A percentile compares a stretch with the other conserved stretches of the same genome.
Conservation (phyloP, 2,329 filamentous ascomycete species). For the Fusarium pseudocircinatum region DNA sequence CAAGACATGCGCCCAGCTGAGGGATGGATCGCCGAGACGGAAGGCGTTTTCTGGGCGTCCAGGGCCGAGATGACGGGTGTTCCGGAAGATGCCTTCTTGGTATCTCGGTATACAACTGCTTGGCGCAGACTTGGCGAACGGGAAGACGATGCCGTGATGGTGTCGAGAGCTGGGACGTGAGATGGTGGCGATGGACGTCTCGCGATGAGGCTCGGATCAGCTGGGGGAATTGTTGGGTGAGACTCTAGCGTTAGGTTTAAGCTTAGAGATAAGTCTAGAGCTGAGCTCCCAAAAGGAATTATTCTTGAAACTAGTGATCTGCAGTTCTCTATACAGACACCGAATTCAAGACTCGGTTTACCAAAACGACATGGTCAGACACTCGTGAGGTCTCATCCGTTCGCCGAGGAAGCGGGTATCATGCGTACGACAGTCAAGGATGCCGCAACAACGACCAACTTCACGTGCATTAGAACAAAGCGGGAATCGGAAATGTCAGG, state of each 20-base stretch:
- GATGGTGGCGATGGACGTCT: slow-evolving; percentile 7
- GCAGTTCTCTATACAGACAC: not conserved
- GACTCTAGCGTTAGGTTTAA: not conserved
- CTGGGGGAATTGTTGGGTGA: not conserved
- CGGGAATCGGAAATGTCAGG: slow-evolving; percentile 5
- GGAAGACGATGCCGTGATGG: not conserved
- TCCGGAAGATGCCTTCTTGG: slow-evolving; percentile 12
- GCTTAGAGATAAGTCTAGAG: not conserved
- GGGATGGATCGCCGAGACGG: slow-evolving; percentile 4
- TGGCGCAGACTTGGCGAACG: slow-evolving; percentile 25
- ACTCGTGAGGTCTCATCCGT: not conserved
- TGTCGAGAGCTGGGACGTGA: not conserved
- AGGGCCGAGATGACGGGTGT: slow-evolving; percentile 8
- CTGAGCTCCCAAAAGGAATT: not conserved
- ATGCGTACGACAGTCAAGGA: not conserved
- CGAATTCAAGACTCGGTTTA: slow-evolving; percentile 2
- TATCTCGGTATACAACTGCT: slow-evolving; percentile 12
- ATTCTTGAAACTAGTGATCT: not conserved
- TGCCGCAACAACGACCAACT: not conserved
- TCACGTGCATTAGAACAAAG: slow-evolving; percentile 1
- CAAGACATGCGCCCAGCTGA: slow-evolving; percentile 10
- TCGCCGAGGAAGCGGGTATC: not conserved
- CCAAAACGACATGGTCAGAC: slow-evolving; percentile 2
- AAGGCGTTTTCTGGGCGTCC: not conserved
- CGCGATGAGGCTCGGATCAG: not conserved